These are phyloP conservation scores for Lipomyces orientalis DNA, from an alignment of 805 yeast genomes.

Conservation along the genomic window DNA sequence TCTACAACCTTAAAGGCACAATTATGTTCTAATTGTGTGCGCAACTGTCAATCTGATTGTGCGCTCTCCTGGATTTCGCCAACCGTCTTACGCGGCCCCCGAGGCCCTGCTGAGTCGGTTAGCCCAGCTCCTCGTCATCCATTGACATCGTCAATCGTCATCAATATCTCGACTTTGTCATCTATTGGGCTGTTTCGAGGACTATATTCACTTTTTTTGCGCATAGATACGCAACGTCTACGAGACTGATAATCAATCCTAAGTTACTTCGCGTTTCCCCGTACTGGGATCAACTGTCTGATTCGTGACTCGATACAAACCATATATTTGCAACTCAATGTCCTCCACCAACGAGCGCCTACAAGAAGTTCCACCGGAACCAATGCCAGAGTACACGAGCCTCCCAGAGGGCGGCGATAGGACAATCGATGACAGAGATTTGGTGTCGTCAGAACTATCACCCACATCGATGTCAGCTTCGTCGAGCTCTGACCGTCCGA, in stretches of 20 bases:
- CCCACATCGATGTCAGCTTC: not conserved
- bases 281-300: not conserved
- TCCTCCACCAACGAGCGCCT: not conserved
- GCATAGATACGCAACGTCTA: not conserved
- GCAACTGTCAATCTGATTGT: not conserved
- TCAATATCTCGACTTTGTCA: not conserved
- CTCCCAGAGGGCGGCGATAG: not conserved
- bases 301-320: not conserved
- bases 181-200: not conserved
- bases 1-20: not conserved
- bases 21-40: not conserved
- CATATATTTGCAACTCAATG: not conserved
- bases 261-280: not conserved
- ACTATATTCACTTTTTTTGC: not conserved
- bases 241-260: not conserved
- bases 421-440: not conserved
- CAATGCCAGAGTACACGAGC: not conserved
- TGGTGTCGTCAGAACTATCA: conserved; percentile 2
- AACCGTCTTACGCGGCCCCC: not conserved
- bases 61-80: not conserved
- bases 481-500: conserved; percentile 26
- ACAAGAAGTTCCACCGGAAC: not conserved
- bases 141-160: not conserved
- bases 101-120: no score
- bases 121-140: no score